phyloP scores from a whole-genome alignment of 2,329 filamentous ascomycete species.

The Aspergillus sp. region DNA sequence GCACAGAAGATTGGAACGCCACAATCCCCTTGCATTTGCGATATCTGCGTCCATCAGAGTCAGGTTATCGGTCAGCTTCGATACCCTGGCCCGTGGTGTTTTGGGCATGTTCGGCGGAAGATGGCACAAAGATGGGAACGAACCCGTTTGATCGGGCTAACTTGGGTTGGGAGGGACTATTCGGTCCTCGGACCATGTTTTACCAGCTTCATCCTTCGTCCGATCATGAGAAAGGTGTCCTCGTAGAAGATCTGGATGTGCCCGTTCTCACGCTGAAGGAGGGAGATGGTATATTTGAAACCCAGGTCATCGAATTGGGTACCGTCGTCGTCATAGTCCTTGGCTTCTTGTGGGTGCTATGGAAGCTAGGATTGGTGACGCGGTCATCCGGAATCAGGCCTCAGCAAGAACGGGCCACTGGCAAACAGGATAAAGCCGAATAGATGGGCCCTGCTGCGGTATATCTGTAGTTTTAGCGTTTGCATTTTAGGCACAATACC shows the following conservation, averaged over 20 bases:
- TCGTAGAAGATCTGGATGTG: slow-evolving; percentile 60
- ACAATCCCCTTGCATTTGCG: slow-evolving; percentile 79
- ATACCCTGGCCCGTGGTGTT: slow-evolving; percentile 82
- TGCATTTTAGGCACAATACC: background rate
- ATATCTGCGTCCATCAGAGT: slow-evolving; percentile 66
- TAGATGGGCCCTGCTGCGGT: slow-evolving; percentile 8
- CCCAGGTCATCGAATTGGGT: slow-evolving; percentile 48
- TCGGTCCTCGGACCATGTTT: slow-evolving; percentile 74
- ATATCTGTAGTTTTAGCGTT: slow-evolving; percentile 6
- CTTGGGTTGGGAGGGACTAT: slow-evolving; percentile 82
- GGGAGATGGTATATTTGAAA: slow-evolving; percentile 38
- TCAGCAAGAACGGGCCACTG: background rate
- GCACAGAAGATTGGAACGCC: slow-evolving; percentile 32
- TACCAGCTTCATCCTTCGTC: slow-evolving; percentile 69
- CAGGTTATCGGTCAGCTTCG: slow-evolving; percentile 56
- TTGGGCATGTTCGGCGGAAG: slow-evolving; percentile 75
- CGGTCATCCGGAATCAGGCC: slow-evolving; percentile 23
- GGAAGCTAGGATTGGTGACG: slow-evolving; percentile 51
- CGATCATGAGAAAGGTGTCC: slow-evolving; percentile 13
- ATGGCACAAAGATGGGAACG: slow-evolving; percentile 62
- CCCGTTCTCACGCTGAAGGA: slow-evolving; percentile 63
- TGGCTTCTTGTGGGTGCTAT: slow-evolving; percentile 70
- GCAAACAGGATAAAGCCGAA: slow-evolving; percentile 29
- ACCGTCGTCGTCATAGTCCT: slow-evolving; percentile 61
- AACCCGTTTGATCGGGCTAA: slow-evolving; percentile 86